These are phyloP conservation scores for Scheffersomyces segobiensis DNA, from an alignment of 1,139 yeast species.

Conservation along the genomic window DNA sequence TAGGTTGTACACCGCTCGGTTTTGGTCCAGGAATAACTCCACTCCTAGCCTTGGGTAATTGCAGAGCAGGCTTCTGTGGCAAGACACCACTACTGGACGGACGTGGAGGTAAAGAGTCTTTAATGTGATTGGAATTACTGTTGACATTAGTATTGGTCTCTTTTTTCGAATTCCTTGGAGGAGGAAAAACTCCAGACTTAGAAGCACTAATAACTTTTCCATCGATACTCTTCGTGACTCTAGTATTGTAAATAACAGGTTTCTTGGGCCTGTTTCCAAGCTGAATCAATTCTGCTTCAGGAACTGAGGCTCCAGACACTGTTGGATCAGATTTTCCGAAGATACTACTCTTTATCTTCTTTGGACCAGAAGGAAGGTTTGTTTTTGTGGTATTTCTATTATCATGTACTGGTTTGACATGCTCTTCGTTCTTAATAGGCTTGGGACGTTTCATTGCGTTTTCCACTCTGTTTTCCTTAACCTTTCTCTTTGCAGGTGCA, in stretches of 20 bases:
- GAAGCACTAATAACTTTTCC: not conserved
- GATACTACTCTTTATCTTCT: not conserved
- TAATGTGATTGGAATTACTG: not conserved
- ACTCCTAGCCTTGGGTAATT: not conserved
- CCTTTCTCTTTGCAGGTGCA: not conserved
- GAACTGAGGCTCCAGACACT: not conserved
- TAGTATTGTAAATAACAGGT: not conserved
- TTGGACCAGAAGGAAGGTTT: not conserved
- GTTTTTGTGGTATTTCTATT: not conserved
- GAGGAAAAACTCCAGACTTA: not conserved
- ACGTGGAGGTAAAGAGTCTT: not conserved
- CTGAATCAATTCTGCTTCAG: not conserved
- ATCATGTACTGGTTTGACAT: not conserved
- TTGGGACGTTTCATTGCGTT: conserved; percentile 2
- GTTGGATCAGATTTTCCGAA: not conserved
- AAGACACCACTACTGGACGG: conserved; percentile 1
- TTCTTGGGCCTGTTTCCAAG: not conserved
- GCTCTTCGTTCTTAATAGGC: not conserved
- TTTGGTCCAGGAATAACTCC: conserved; percentile 2
- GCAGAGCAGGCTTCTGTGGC: not conserved
- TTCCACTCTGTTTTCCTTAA: not conserved
- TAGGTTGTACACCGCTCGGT: conserved; percentile 4
- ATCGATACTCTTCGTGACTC: not conserved
- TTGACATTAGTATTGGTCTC: not conserved
- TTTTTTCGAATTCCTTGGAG: not conserved